phyloP scores from a whole-genome alignment of 148 eudicot genomes.

The Silene uniflora region DNA sequence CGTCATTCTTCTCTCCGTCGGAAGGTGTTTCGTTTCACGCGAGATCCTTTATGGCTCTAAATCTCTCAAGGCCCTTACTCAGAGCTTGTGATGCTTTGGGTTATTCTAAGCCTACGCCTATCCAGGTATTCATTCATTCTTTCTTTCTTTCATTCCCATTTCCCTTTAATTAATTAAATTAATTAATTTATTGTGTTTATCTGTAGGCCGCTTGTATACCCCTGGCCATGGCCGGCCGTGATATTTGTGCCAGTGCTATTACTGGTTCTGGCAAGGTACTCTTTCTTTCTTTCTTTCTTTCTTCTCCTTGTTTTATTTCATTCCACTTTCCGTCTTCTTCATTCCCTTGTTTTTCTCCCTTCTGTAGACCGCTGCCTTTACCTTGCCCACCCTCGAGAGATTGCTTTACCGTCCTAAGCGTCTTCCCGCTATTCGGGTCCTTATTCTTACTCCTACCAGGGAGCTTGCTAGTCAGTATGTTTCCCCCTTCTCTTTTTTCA shows the following conservation, averaged over 20 bases:
- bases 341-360: too few species aligned
- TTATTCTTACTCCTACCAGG: conserved; percentile 94
- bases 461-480: conserved; percentile 97
- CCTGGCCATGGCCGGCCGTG: conserved; percentile 78
- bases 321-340: too few species aligned
- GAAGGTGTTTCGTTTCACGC: conserved; percentile 78
- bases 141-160: neutral
- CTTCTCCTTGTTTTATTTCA: too few species aligned
- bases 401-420: conserved; percentile 72
- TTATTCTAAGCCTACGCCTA: conserved; percentile 82
- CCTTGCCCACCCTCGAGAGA: conserved; percentile 83
- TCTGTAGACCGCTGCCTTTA: conserved; percentile 88
- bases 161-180: too few species aligned
- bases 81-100: conserved; percentile 85
- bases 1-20: conserved; percentile 49
- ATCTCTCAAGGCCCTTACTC: conserved; percentile 85
- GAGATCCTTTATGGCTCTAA: conserved; percentile 68
- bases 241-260: conserved; percentile 92
- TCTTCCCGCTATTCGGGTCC: conserved; percentile 76
- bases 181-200: neutral
- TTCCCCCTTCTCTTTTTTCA: neutral
- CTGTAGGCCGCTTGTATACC: conserved; percentile 94
- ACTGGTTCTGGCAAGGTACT: conserved; percentile 98
- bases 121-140: conserved; percentile 49
- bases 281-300: neutral